Evolutionary conservation across 2,329 filamentous ascomycete genomes (phyloP), one percentile per base, ranked within the genome.

Genomic region (Endoconidiophora polonica): DNA sequence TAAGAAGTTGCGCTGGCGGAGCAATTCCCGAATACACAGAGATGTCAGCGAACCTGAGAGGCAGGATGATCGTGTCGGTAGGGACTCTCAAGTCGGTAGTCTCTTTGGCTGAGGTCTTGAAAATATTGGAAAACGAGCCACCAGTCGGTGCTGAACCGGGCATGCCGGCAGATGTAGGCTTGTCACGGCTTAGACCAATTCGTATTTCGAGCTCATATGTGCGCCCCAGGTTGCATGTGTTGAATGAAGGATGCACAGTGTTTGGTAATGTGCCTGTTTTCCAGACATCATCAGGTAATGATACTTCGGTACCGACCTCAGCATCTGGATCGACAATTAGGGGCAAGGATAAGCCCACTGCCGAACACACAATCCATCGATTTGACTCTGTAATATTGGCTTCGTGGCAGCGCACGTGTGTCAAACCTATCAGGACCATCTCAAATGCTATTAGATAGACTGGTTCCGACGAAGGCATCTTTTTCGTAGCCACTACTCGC

Each of bases 21-120:
- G 76, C 73, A 56, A 96, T 87, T 57, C 91, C 91, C 1, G 88
- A 94, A 63, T 76, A 96, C 14, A 98, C 77, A 50, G 86, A 75
- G 46, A 93, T 73, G 33, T 67, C 63, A 44, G 80, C 77, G 58
- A 96, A 80, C 54, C 81, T 74, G 16, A 98, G 70, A 3, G 88
- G 86, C 2, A 94, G 72, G 50, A 83, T 74, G 33, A 94, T 77
- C 47, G 80, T 72, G 65, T 94, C 85, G n/a, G 81, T 73, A 14
- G 63, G 51, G 10, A 53, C 29, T 37, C 26, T 58, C 38, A 58
- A 56, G 26, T 58, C 52, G 3, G 60, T 59, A 23, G 58, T 57
- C 26, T 62, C 55, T 14, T 54, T 49, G 23, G 43, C n/a, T 22
- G 42, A 7, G 14, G 20, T 38, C 18, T 46, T 53, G 16, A 53